These are phyloP conservation scores for Lindgomyces ingoldianus DNA, from an alignment of 495 filamentous ascomycete species.

Conservation along the genomic window DNA sequence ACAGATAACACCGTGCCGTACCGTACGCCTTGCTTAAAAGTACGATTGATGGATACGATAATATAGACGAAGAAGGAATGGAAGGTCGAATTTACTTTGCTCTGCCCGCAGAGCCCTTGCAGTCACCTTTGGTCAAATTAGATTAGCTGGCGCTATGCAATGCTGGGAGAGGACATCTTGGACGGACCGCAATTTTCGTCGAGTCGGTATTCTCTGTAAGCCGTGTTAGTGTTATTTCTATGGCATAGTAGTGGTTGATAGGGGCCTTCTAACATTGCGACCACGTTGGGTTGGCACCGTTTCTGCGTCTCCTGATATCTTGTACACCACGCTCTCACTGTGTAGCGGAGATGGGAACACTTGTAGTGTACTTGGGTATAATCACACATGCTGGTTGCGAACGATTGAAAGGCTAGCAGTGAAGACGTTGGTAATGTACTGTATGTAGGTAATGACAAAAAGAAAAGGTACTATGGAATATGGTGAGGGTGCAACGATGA, in stretches of 20 bases:
- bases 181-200: slow-evolving; percentile 48
- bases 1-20: no score
- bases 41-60: neutral
- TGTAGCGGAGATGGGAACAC: slow-evolving; percentile 54
- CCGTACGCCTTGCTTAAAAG: slow-evolving; percentile 32
- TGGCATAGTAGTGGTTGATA: neutral
- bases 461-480: neutral
- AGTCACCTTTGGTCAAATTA: slow-evolving; percentile 21
- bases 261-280: slow-evolving; percentile 47
- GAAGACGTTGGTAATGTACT: neutral
- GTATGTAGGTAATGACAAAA: neutral
- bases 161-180: neutral
- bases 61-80: slow-evolving; percentile 8
- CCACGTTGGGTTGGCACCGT: slow-evolving; percentile 52
- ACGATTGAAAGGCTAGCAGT: neutral
- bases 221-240: slow-evolving; percentile 5
- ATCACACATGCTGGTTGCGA: slow-evolving; percentile 52
- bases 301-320: slow-evolving; percentile 52
- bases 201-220: slow-evolving; percentile 46
- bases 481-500: slow-evolving; percentile 3
- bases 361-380: slow-evolving; percentile 55
- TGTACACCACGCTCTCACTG: slow-evolving; percentile 56
- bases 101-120: slow-evolving; percentile 25
- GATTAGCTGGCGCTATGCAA: neutral
- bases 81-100: neutral